Evolutionary conservation across 306 rosid genomes (phyloP).

Genomic region (Styphnolobium japonicum): DNA sequence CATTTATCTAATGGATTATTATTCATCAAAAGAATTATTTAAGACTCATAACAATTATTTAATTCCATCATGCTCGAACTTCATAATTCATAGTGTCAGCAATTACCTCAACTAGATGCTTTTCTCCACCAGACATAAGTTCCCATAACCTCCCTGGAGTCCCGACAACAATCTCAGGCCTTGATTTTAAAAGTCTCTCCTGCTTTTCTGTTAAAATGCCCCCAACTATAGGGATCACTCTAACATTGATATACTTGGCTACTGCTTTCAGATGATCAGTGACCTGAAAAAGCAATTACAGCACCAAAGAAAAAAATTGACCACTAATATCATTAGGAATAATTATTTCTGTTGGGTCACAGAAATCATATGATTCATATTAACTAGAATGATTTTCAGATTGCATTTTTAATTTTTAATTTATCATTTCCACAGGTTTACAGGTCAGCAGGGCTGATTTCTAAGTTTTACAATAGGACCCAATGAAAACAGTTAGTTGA

Average conservation of each 20-base stretch:
- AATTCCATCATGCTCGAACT: conserved; percentile 9
- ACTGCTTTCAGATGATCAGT: conserved; percentile 80
- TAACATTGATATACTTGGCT: conserved; percentile 53
- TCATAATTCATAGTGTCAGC: not conserved
- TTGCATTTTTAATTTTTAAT: not conserved
- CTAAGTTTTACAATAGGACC: not conserved
- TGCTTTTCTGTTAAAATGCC: conserved; percentile 92
- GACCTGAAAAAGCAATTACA: conserved; percentile 53
- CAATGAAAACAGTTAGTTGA: not conserved
- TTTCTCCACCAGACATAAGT: conserved; percentile 85
- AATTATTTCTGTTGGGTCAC: not conserved
- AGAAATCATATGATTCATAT: not conserved
- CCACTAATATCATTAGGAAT: not conserved
- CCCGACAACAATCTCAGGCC: conserved; percentile 91
- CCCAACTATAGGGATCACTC: conserved; percentile 89
- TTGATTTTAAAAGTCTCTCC: conserved; percentile 72
- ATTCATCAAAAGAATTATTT: conserved; percentile 12
- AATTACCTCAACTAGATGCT: conserved; percentile 81
- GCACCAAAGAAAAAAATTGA: not conserved
- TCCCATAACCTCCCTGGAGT: conserved; percentile 99
- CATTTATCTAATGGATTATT: not conserved
- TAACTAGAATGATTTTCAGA: not conserved
- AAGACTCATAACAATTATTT: not conserved
- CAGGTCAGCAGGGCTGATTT: not conserved
- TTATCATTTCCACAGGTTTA: not conserved